These are phyloP conservation scores for Emericellopsis atlantica DNA, from an alignment of 2,329 filamentous ascomycete genomes.

Conservation along the genomic window DNA sequence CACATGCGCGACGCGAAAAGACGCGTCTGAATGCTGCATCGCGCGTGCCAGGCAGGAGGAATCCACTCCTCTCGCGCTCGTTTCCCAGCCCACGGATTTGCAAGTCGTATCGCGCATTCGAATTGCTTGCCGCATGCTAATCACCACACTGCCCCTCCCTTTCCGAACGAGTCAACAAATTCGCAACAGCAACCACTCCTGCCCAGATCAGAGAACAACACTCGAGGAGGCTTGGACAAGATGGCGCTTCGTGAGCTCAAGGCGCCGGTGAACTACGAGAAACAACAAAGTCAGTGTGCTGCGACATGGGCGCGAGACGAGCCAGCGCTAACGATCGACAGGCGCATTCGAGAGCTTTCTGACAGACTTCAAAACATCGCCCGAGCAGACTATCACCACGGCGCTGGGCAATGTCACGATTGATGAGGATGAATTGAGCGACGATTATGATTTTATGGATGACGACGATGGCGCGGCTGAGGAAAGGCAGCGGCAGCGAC, in stretches of 20 bases:
- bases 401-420: conserved; percentile 78
- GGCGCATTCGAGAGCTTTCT: conserved; percentile 82
- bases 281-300: conserved; percentile 58
- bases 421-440: conserved; percentile 73
- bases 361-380: conserved; percentile 72
- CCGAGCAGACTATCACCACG: conserved; percentile 58
- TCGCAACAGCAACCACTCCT: too few relatives aligned
- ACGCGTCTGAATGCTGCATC: conserved; percentile 12
- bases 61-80: neutral
- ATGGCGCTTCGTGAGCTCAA: conserved; percentile 83
- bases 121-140: conserved; percentile 1
- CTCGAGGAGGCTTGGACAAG: conserved; percentile 9
- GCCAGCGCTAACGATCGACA: conserved; percentile 18
- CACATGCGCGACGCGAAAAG: conserved; percentile 17
- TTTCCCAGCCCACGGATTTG: conserved; percentile 5
- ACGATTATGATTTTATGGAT: conserved; percentile 90
- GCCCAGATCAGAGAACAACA: too few relatives aligned
- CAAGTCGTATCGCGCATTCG: neutral
- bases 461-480: conserved; percentile 38
- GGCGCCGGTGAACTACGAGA: conserved; percentile 73
- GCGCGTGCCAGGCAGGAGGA: neutral
- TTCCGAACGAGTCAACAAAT: neutral
- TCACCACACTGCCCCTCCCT: neutral
- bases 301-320: conserved; percentile 1
- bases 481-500: conserved; percentile 34